Base-by-base conservation (phyloP, 2,329 filamentous ascomycete genomes). In the Westerdykella aurantiaca region DNA sequence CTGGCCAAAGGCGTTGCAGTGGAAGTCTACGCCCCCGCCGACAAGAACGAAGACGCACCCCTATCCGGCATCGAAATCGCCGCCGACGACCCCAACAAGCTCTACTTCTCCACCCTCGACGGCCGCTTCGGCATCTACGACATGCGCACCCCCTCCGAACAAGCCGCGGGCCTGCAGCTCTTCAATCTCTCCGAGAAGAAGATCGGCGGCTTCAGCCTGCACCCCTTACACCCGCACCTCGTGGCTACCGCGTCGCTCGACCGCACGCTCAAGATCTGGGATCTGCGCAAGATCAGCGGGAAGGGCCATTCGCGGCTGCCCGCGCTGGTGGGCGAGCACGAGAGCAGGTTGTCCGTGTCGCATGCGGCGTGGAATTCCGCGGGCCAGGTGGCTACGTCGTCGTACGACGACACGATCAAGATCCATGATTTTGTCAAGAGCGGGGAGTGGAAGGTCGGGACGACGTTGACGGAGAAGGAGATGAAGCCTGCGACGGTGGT, bases 331-430 rank as follows among this genome's bases (percentile, higher is more conserved):
- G 91, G 86, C 6, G 85, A 93, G 62, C 90, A 98, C 58, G 75
- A 81, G 42, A 93, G 85, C 16, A 79, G 85, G 2, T 72, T 97
- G 0, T 95, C 88, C 0, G 90, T 98, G 0, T 95, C 88, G 0
- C 90, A 96, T 64, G 93, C 91, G 0, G 86, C 90, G 0, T 98
- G 90, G 82, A 93, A 89, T 49, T 75, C 81, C 0, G 84, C 79
- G 0, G 93, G 91, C 0, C 86, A 95, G 51, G 74, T 98, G 5
- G 93, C 90, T 0, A 98, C 93, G 0, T 86, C 89, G 0, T 91
- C 86, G 0, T 98, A 98, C 63, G 93, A 98, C 60, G 89, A 98
- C 57, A 95, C 87, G 0, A 79, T 98, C 51, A 97, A 97, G 62
- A 85, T 98, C 9, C 88, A 97, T 69, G 80, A 90, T 53, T 86